Percentiles rank a stretch among this genome's conserved stretches.
These are phyloP conservation scores for Venturiaceae sp. DNA, from an alignment of 2,329 filamentous ascomycete genomes.

Conservation along the genomic window DNA sequence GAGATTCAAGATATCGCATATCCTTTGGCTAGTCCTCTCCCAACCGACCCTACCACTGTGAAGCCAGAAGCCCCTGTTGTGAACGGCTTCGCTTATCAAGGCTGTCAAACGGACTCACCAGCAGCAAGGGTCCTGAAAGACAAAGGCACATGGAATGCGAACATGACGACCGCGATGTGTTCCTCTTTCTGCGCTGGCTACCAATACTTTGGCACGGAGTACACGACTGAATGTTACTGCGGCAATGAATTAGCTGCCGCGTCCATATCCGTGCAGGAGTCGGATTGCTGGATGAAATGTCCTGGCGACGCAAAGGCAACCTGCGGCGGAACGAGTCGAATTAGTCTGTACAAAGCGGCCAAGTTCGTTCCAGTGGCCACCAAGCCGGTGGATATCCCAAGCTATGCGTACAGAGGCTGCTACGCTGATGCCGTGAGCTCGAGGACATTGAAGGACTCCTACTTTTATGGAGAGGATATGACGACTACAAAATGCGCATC, in stretches of 20 bases:
- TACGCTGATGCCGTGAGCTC: not conserved
- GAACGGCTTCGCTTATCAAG: not conserved
- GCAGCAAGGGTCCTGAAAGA: not conserved
- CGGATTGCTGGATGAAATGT: conserved; percentile 18
- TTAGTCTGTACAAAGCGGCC: conserved; percentile 2
- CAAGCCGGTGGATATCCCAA: not conserved
- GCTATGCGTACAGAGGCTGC: not conserved
- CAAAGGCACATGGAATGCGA: not conserved
- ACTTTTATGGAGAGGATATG: conserved; percentile 2
- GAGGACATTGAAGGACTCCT: not conserved
- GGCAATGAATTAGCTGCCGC: not conserved
- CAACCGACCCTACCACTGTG: too few species aligned
- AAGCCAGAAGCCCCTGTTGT: too few species aligned
- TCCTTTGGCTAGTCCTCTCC: too few species aligned
- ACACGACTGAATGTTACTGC: conserved; percentile 1
- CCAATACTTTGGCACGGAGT: not conserved
- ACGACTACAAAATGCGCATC: conserved; percentile 3
- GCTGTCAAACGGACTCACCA: not conserved
- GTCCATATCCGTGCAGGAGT: not conserved
- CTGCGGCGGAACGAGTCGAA: conserved; percentile 15
- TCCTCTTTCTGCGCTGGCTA: not conserved
- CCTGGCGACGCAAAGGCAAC: conserved; percentile 16
- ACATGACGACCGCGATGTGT: not conserved
- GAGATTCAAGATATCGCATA: too few species aligned
- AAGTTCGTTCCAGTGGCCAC: not conserved